phyloP scores from a whole-genome alignment of 345 rosid genomes.

The Fremontodendron californicum region DNA sequence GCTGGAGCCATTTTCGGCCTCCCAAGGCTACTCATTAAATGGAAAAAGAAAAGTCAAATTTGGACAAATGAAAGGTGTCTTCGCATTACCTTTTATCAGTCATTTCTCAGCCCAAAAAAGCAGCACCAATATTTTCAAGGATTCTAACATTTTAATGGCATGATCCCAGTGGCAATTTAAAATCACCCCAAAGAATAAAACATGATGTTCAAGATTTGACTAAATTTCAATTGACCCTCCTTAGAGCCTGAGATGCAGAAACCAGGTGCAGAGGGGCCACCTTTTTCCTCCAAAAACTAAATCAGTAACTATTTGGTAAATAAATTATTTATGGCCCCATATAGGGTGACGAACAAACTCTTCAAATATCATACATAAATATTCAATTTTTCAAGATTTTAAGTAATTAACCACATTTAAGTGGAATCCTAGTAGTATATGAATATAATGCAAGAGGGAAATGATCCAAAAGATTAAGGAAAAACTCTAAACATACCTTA shows the following conservation, averaged over 20 bases:
- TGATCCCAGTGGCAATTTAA: not conserved
- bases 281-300: conserved; percentile 1
- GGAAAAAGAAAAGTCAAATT: conserved; percentile 8
- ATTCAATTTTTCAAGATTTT: conserved; percentile 3
- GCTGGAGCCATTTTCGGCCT: conserved; percentile 44
- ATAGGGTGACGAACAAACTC: not conserved
- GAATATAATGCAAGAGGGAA: conserved; percentile 8
- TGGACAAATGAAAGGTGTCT: not conserved
- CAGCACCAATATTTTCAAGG: not conserved
- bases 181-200: not conserved
- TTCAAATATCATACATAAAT: not conserved
- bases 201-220: not conserved
- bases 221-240: not conserved
- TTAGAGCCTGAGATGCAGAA: not conserved
- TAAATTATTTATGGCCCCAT: not conserved
- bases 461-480: not conserved
- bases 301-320: not conserved
- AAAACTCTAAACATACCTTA: conserved; percentile 52
- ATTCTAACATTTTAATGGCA: not conserved
- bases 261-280: not conserved
- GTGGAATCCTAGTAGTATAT: not conserved
- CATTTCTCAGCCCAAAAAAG: not conserved
- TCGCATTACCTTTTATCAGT: not conserved
- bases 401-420: conserved; percentile 10
- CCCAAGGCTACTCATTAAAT: conserved; percentile 72